Base-by-base conservation (phyloP, 176 grass and related monocot species). In the Cenchrus fungigraminus region DNA sequence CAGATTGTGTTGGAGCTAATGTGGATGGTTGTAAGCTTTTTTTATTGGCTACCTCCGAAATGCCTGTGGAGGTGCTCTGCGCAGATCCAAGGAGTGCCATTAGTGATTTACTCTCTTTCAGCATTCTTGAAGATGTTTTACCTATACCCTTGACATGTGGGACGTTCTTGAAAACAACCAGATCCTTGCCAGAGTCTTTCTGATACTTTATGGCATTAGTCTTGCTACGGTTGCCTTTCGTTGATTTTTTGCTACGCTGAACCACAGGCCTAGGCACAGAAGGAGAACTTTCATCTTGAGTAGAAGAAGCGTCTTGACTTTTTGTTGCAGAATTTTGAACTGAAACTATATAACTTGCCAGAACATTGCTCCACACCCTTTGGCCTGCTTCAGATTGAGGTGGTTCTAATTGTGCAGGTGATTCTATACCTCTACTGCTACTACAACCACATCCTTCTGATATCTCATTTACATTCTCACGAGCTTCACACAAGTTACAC, bases 291-390 rank as follows among this genome's bases (percentile, higher is more conserved):
- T 57, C 78, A 64, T 58, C 47, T 87, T 81, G 69, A 81, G 58
- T 59, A 74, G n/a, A 55, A 76, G 68, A 63, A 81, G 68, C 58
- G 56, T 49, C 40, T 57, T 81, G 70, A 15, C 81, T 65, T 73
- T 47, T 75, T 25, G 45, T 12, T 67, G 50, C 25, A 58, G 16
- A 68, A 28, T 74, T 81, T n/a, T 87, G 70, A 81, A 74, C 15
- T 59, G 85, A 76, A 55, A 55, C 50, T 58, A 87, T 87, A 75
- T 87, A 75, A 81, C 75, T 19, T 87, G 40, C 55, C 42, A 87
- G 44, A 74, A 67, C 16, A 75, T 59, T 87, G 51, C 78, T 75
- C 85, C 85, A 87, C 40, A 22, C 49, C 61, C 70, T 75, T 75
- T 81, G 40, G 3, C 9, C 9, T 58, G 29, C 78, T 68, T 67